Evolutionary conservation across 176 grass and related monocot species (phyloP).

Genomic region (Hyparrhenia diplandra): DNA sequence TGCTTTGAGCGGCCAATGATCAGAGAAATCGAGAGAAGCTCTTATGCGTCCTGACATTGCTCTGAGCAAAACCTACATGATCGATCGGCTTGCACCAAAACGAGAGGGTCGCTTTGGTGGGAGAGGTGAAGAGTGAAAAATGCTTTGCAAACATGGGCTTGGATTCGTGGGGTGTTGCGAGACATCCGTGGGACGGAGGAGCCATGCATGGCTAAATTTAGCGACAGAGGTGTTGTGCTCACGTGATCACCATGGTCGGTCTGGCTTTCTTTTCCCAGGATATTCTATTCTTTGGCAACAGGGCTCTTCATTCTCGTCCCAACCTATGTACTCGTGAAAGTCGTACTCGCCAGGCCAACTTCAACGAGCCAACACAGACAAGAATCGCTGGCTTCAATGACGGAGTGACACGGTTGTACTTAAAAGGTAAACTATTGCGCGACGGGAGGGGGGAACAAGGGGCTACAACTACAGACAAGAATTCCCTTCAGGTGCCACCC

Average conservation of each 20-base stretch:
- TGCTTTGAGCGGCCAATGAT: neutral
- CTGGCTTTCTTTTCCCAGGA: neutral
- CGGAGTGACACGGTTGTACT: too few relatives aligned
- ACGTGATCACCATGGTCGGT: neutral
- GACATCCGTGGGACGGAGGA: conserved; percentile 32
- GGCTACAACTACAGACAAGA: too few relatives aligned
- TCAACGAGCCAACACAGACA: too few relatives aligned
- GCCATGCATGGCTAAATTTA: conserved; percentile 30
- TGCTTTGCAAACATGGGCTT: conserved; percentile 29
- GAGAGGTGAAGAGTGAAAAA: conserved; percentile 17
- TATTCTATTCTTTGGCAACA: too few relatives aligned
- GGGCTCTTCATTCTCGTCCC: neutral
- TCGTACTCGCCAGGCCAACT: too few relatives aligned
- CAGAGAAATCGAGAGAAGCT: neutral
- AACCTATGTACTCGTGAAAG: too few relatives aligned
- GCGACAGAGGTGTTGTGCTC: neutral
- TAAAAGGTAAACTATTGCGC: too few relatives aligned
- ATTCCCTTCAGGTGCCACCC: too few relatives aligned
- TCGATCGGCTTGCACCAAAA: conserved; percentile 11
- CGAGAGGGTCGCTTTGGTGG: conserved; percentile 16
- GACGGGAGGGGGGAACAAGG: too few relatives aligned
- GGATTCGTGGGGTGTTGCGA: conserved; percentile 41
- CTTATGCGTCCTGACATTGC: neutral
- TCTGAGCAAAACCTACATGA: neutral
- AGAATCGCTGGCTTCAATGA: too few relatives aligned